phyloP scores from a whole-genome alignment of 2,329 filamentous ascomycete species.

The Tolypocladium paradoxum region DNA sequence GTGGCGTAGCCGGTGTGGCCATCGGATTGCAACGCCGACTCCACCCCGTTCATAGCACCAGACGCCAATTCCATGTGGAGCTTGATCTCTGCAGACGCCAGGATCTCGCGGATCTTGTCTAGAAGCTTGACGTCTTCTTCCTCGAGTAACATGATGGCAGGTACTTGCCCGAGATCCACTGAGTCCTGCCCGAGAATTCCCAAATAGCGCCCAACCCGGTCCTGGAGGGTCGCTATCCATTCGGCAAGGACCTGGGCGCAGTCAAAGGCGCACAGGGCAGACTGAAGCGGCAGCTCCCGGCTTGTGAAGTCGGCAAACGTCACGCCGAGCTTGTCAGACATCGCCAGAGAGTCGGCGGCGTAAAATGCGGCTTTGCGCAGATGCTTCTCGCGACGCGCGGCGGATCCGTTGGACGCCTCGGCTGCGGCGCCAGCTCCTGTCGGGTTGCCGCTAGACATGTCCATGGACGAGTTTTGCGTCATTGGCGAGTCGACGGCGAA shows the following conservation, averaged over 20 bases:
- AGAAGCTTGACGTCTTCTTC: conserved; percentile 84
- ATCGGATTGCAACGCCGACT: conserved; percentile 42
- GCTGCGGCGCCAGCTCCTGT: conserved; percentile 2
- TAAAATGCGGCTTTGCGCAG: conserved; percentile 92
- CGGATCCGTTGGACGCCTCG: conserved; percentile 27
- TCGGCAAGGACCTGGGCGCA: conserved; percentile 90
- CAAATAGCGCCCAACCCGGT: conserved; percentile 81
- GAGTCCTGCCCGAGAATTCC: conserved; percentile 78
- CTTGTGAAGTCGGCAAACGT: conserved; percentile 78
- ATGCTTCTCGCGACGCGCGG: conserved; percentile 71
- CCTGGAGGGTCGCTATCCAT: conserved; percentile 88
- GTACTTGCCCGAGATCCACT: conserved; percentile 68
- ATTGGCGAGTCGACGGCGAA: conserved; percentile 42
- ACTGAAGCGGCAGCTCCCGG: conserved; percentile 78
- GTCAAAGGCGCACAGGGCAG: conserved; percentile 85
- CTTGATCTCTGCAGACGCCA: conserved; percentile 68
- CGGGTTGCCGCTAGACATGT: conserved; percentile 20
- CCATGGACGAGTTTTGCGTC: conserved; percentile 37
- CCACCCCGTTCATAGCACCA: conserved; percentile 40
- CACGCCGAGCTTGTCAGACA: conserved; percentile 76
- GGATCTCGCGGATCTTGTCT: conserved; percentile 69
- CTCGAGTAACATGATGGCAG: conserved; percentile 81
- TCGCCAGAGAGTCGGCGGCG: conserved; percentile 80
- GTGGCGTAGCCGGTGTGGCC: conserved; percentile 68
- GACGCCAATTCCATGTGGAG: conserved; percentile 47